Percentiles rank a stretch among this genome's conserved stretches.
Conservation (phyloP, 805 yeast genomes). For the Barnettozyma pratensis region DNA sequence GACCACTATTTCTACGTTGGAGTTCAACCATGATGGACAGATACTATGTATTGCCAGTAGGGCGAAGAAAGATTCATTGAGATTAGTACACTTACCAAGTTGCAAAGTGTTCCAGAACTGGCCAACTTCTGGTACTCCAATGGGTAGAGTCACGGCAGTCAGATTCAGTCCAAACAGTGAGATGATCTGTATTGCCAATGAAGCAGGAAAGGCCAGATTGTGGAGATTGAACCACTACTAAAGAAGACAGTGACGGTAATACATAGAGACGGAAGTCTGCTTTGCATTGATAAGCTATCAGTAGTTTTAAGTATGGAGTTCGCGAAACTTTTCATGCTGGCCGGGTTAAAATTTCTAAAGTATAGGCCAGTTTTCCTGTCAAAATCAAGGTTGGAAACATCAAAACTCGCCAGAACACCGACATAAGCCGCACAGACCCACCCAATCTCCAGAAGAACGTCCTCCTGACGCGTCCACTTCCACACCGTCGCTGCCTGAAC, state of each 20-base stretch:
- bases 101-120: conserved; percentile 87
- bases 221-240: conserved; percentile 85
- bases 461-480: too few species aligned
- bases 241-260: background rate
- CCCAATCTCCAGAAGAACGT: too few species aligned
- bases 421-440: too few species aligned
- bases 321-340: too few species aligned
- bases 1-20: conserved; percentile 68
- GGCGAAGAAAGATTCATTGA: conserved; percentile 78
- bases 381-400: too few species aligned
- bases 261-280: too few species aligned
- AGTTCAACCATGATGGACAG: conserved; percentile 86
- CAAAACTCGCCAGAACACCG: too few species aligned
- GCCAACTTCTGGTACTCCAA: conserved; percentile 96
- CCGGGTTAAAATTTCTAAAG: background rate
- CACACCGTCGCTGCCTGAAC: too few species aligned
- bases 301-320: too few species aligned
- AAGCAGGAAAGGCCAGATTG: conserved; percentile 81
- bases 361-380: background rate
- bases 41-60: conserved; percentile 79
- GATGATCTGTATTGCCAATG: conserved; percentile 85
- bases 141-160: conserved; percentile 85
- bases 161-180: conserved; percentile 78
- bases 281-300: too few species aligned
- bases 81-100: conserved; percentile 82